A percentile compares a stretch with the other conserved stretches of the same genome.
Conservation (phyloP, 129 eudicot species). For the Silybum marianum region DNA sequence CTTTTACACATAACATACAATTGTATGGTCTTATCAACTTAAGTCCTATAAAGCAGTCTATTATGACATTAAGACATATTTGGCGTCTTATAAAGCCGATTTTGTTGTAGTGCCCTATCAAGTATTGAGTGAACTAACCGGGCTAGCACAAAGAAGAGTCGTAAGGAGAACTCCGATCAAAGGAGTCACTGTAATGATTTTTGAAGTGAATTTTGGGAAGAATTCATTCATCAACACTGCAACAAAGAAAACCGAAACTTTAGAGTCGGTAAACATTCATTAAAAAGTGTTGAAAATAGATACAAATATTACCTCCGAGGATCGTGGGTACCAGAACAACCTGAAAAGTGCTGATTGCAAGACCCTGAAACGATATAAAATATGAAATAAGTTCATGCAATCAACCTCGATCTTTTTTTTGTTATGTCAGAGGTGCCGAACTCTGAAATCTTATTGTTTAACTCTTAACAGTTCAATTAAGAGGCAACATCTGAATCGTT, state of each 20-base stretch:
- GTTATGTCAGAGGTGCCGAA: neutral
- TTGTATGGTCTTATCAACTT: neutral
- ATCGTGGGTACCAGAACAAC: conserved; percentile 93
- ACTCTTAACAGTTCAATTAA: no score
- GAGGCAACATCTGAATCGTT: no score
- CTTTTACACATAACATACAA: neutral
- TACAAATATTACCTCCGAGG: conserved; percentile 69
- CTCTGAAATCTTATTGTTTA: neutral
- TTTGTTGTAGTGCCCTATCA: neutral
- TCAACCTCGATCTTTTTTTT: neutral
- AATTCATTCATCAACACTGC: conserved; percentile 87
- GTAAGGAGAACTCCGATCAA: conserved; percentile 92
- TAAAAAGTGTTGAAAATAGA: neutral
- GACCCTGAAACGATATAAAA: conserved; percentile 64
- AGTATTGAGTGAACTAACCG: conserved; percentile 58
- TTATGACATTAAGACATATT: neutral
- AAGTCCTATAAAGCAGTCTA: neutral
- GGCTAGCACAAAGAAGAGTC: conserved; percentile 99
- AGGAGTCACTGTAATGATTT: conserved; percentile 89
- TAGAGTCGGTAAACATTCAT: neutral
- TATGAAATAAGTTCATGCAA: neutral
- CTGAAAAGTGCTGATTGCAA: conserved; percentile 95
- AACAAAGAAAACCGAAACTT: conserved; percentile 26
- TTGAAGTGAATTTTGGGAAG: conserved; percentile 92
- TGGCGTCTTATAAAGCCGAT: neutral